Evolutionary conservation across 2,329 filamentous ascomycete genomes (phyloP).

Genomic region (Penicillium thymicola): DNA sequence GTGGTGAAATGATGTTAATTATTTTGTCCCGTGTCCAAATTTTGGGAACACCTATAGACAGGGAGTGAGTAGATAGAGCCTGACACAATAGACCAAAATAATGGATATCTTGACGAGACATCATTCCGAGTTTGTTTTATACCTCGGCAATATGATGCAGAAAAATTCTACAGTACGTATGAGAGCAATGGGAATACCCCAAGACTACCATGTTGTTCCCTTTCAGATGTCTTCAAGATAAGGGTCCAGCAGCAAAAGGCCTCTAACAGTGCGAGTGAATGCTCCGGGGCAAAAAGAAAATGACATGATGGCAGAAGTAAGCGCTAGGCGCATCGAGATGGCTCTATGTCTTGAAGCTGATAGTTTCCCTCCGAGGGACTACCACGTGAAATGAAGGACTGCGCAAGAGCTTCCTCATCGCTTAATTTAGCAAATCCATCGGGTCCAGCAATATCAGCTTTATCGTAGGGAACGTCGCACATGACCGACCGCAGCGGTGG

Average conservation of each 20-base stretch:
- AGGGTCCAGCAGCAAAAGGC: background rate
- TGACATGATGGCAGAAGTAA: background rate
- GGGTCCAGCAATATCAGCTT: constrained; percentile 16
- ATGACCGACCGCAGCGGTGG: constrained; percentile 49
- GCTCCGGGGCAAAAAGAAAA: background rate
- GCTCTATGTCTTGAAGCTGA: constrained; percentile 20
- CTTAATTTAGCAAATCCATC: constrained; percentile 34
- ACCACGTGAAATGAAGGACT: constrained; percentile 11
- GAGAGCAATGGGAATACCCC: background rate
- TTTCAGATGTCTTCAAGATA: background rate
- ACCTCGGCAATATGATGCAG: background rate
- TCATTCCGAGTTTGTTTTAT: too few relatives aligned
- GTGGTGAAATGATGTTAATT: constrained; percentile 17
- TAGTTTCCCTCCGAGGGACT: constrained; percentile 24
- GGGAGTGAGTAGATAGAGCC: background rate
- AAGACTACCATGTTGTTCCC: background rate
- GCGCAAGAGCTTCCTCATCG: constrained; percentile 31
- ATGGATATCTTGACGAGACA: background rate
- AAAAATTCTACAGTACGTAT: background rate
- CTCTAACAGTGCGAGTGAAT: background rate
- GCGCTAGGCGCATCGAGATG: constrained; percentile 3
- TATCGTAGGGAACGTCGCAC: constrained; percentile 53
- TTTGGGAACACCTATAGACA: background rate
- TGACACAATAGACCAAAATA: background rate
- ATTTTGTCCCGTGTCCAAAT: background rate